These are phyloP conservation scores for Scheffersomyces cryptocercus DNA, from an alignment of 1,139 yeast genomes.

Conservation along the genomic window DNA sequence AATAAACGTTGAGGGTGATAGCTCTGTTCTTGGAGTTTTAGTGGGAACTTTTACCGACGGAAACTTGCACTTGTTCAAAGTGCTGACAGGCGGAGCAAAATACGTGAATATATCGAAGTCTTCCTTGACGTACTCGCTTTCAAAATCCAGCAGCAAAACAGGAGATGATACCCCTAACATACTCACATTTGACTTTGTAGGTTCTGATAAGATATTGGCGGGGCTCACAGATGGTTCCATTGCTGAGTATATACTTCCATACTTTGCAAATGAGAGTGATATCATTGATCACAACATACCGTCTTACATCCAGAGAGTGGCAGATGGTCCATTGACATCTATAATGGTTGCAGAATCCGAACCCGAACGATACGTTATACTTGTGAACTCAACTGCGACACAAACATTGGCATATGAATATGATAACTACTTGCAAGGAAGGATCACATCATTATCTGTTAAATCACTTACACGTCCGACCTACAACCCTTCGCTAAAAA, in stretches of 20 bases:
- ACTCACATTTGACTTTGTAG: conserved; percentile 57
- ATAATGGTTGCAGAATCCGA: conserved; percentile 38
- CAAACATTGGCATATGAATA: conserved; percentile 40
- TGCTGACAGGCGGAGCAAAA: conserved; percentile 20
- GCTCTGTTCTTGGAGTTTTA: conserved; percentile 41
- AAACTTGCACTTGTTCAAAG: conserved; percentile 51
- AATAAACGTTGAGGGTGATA: conserved; percentile 18
- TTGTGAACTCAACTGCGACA: conserved; percentile 55
- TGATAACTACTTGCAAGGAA: conserved; percentile 38
- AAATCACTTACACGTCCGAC: conserved; percentile 25
- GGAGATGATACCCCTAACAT: conserved; percentile 6
- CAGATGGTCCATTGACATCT: conserved; percentile 52
- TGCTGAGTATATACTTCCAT: conserved; percentile 58
- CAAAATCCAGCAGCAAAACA: background rate
- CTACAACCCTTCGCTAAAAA: conserved; percentile 27
- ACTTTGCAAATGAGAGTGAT: conserved; percentile 9
- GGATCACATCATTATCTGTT: conserved; percentile 23
- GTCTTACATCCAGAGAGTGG: conserved; percentile 47
- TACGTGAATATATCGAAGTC: conserved; percentile 26
- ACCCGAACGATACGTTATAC: conserved; percentile 29
- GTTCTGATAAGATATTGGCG: conserved; percentile 49
- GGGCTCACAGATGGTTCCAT: conserved; percentile 70
- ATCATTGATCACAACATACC: conserved; percentile 32
- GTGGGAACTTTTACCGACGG: conserved; percentile 69
- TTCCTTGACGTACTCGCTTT: conserved; percentile 24